phyloP scores from a whole-genome alignment of 1,139 yeast species.

The Hanseniaspora uvarum region DNA sequence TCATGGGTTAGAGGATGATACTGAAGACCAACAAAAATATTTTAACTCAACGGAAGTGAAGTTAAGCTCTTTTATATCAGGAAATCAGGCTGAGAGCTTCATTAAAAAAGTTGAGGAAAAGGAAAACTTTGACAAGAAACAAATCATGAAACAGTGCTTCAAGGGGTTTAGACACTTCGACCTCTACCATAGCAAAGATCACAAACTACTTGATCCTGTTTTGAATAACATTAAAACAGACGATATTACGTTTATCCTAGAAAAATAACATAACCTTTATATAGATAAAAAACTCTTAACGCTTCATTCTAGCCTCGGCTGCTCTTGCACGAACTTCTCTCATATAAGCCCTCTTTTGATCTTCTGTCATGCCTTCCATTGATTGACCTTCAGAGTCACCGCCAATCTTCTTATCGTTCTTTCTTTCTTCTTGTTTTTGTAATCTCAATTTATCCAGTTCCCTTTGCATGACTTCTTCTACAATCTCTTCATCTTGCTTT shows the following conservation, averaged over 20 bases:
- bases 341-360: slow-evolving; percentile 67
- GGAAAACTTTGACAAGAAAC: slow-evolving; percentile 30
- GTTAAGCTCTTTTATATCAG: slow-evolving; percentile 42
- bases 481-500: slow-evolving; percentile 27
- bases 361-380: slow-evolving; percentile 42
- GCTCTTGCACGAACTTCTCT: slow-evolving; percentile 95
- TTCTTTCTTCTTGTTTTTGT: slow-evolving; percentile 19
- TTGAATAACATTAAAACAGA: slow-evolving; percentile 5
- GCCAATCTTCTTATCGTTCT: slow-evolving; percentile 27
- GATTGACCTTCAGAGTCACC: slow-evolving; percentile 27
- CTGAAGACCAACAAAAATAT: slow-evolving; percentile 23
- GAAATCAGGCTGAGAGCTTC: slow-evolving; percentile 38
- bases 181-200: slow-evolving; percentile 31
- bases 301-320: slow-evolving; percentile 72
- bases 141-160: slow-evolving; percentile 47
- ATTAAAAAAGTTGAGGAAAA: slow-evolving; percentile 28
- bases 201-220: slow-evolving; percentile 8
- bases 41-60: slow-evolving; percentile 18
- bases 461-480: slow-evolving; percentile 30
- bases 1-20: slow-evolving; percentile 20
- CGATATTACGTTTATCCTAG: slow-evolving; percentile 8
- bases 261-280: slow-evolving; percentile 1
- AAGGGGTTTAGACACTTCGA: slow-evolving; percentile 53
- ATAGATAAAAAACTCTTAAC: background rate
- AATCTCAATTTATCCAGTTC: slow-evolving; percentile 26